Base-by-base conservation (phyloP, 306 rosid genomes). In the Cicer chorassanicum region DNA sequence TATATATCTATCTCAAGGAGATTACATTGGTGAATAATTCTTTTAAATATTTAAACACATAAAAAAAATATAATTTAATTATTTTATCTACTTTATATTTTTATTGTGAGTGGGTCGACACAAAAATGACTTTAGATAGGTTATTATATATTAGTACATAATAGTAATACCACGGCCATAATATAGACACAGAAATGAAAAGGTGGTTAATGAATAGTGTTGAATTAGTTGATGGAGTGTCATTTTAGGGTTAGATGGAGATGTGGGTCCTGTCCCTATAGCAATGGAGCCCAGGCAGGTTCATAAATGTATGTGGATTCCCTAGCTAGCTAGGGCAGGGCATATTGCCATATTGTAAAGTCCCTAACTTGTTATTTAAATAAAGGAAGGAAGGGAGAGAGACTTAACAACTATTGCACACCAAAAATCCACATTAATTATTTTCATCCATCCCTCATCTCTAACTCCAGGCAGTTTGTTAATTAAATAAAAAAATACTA, bases 241-340 rank as follows among this genome's bases (percentile, higher is more conserved):
- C 97, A 65, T 81, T 93, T 86, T 91, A 86, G 87, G 80, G 98
- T 89, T 93, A 88, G 92, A 90, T 87, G 93, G 84, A 77, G 84
- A 64, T 65, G 7, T 75, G 89, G 88, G 84, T 67, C 90, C 90
- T 78, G 6, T 57, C 38, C 56, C 63, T 19, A 34, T 34, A 29
- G 36, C 5, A 4, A 60, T 76, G 90, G 93, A 75, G 83, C 96
- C 90, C 87, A 78, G 54, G 6, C 74, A 67, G 67, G 80, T 80
- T 75, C 65, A 82, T 75, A 82, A 82, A 9, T 77, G 36, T 29
- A 29, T 29, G 34, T 29, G 36, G 36, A 29, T 29, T 29, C 36
- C 89, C 82, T 46, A 12, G 13, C n/a, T 44, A 44, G 86, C 83
- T 56, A 65, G 77, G 48, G 62, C 60, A 29, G 36, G 36, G 36